These are phyloP conservation scores for Ligustrum vulgare DNA, from an alignment of 257 asterid species.

Conservation along the genomic window DNA sequence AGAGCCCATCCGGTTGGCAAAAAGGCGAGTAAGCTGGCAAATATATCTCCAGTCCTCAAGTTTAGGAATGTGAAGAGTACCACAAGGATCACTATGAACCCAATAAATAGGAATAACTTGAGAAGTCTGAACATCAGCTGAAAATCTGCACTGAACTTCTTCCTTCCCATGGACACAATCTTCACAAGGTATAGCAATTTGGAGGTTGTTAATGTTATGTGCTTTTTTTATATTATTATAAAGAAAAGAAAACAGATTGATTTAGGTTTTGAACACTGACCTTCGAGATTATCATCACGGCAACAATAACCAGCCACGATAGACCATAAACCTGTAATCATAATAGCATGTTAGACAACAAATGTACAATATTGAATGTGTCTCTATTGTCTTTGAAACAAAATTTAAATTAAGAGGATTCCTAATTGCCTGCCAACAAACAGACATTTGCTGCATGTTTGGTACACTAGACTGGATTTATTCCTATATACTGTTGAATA, in stretches of 20 bases:
- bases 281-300: constrained; percentile 71
- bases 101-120: constrained; percentile 66
- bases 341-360: constrained; percentile 11
- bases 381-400: neutral
- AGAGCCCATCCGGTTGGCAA: constrained; percentile 96
- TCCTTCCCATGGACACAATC: constrained; percentile 90
- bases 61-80: constrained; percentile 58
- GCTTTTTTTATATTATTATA: constrained; percentile 6
- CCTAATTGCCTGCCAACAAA: neutral
- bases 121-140: constrained; percentile 92
- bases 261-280: constrained; percentile 29
- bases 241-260: neutral
- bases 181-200: constrained; percentile 26
- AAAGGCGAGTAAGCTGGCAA: constrained; percentile 78
- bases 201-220: no score
- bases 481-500: neutral
- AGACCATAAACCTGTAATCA: constrained; percentile 73
- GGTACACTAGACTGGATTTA: neutral
- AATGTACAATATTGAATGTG: neutral
- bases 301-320: constrained; percentile 89
- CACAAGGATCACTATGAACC: constrained; percentile 48
- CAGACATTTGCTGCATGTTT: neutral
- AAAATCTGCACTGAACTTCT: constrained; percentile 85
- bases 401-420: neutral
- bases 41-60: constrained; percentile 72